Evolutionary conservation across 106 monocot genomes (phyloP), one percentile per base, ranked within the genome.

Genomic region (Phalaenopsis aphrodite): DNA sequence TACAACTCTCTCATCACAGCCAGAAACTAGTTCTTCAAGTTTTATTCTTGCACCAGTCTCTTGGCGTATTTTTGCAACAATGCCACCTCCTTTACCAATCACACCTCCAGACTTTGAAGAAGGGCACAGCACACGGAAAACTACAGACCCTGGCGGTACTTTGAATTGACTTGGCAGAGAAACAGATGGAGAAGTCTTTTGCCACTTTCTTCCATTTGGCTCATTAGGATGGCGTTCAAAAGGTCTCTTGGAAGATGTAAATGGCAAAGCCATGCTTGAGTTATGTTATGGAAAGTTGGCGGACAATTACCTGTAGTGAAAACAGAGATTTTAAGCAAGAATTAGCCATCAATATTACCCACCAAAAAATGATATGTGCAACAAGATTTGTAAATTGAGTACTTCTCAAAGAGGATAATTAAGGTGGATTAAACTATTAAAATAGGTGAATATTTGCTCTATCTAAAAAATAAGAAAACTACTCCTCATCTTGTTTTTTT

Each of bases 41-140:
- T 77, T 90, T 55, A 98, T 85, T 78, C 85, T 98, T 18, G 92
- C 92, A 78, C 94, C 88, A 16, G 94, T 93, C 65, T 94, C 92
- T 24, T 92, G 75, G 5, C 94, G 89, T 80, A 98, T 98, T 72
- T 86, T 98, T 57, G 89, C 78, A 48, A 98, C 81, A 81, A 94
- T 87, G 18, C 88, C 77, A 46, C 94, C 98, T 30, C 94, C 98
- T 88, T 94, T 94, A n/a, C 98, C 98, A 81, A 98, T 93, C 17
- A 94, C 58, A 75, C 89, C 87, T 42, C 94, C 94, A 82, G 87
- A 89, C 69, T 94, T 90, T 1, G 98, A 88, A 74, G 84, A 42
- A 66, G 89, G 98, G 56, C 92, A 98, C 72, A 98, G 90, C 16
- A 98, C 41, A 5, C 92, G 90, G 75, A 92, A 90, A 21, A 89